Evolutionary conservation across 345 rosid genomes (phyloP), one percentile per base, ranked within the genome.

Genomic region (Populus nigra): DNA sequence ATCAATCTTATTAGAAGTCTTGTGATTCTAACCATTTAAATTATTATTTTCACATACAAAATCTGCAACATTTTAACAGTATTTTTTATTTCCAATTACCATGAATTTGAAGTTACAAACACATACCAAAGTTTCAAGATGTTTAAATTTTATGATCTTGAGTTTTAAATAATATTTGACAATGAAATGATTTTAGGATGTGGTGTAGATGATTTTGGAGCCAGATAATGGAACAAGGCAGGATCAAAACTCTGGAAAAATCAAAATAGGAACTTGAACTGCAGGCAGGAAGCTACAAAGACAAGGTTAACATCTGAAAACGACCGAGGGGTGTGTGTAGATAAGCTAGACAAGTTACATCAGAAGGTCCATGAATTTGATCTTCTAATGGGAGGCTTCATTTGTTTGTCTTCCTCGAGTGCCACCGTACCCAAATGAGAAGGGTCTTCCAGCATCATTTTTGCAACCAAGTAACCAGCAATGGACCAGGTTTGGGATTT

Each of bases 401-500:
- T 86, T 71, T 92, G 96, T 83, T 84, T 92, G 86, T 93, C 99
- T 84, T 93, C 98, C 75, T 91, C 97, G 0, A 92, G 90, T 47
- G 97, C 73, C 74, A 96, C 73, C 98, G 92, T 96, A 41, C 99
- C 98, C 69, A 96, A 63, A 76, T 91, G 96, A 45, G 99, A 92
- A 4, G 99, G 99, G 69, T 96, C 98, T 83, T 96, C 99, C 71
- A 93, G 53, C 98, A 96, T 87, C 99, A 93, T 90, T 88, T 89
- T 96, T 8, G 99, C 94, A 66, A 96, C 97, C 84, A 96, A 85
- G 84, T 92, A 93, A 27, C 99, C 98, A 0, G 98, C 98, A 31
- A 91, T 77, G 9, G 98, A 96, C 99, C 99, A 96, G 3, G 99
- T 96, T 68, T 96, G 98, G 78, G 39, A 74, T 77, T 88, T 96